Conservation (phyloP, 2,329 filamentous ascomycete genomes). For the Ceratocystis cacaofunesta region DNA sequence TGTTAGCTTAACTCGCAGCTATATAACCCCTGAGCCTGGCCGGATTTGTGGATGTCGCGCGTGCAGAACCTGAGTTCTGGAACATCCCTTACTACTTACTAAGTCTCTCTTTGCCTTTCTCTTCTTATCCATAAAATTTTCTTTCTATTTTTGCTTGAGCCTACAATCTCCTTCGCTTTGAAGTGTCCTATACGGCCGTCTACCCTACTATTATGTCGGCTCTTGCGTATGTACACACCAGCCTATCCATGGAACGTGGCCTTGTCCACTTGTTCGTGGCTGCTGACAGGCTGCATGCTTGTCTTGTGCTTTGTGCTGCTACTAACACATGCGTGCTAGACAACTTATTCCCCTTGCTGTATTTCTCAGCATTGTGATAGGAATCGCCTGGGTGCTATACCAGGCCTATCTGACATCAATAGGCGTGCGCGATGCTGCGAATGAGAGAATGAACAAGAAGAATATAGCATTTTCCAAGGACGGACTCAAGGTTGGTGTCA, state of each 20-base stretch:
- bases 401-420: constrained; percentile 54
- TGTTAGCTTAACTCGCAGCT: background rate
- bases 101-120: background rate
- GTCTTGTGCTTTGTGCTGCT: background rate
- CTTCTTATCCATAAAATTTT: background rate
- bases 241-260: background rate
- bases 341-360: constrained; percentile 53
- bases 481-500: constrained; percentile 56
- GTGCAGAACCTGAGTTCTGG: background rate
- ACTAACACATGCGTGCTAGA: constrained; percentile 24
- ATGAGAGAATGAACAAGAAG: constrained; percentile 57
- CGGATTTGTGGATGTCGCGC: background rate
- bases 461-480: constrained; percentile 64
- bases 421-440: constrained; percentile 50
- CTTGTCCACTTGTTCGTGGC: background rate
- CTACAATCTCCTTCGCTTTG: background rate
- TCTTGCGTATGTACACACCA: background rate
- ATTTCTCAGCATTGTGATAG: constrained; percentile 42
- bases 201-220: background rate
- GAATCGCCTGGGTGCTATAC: constrained; percentile 51
- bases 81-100: background rate
- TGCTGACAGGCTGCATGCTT: background rate
- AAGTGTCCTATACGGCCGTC: background rate
- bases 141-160: background rate
- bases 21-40: background rate